These are phyloP conservation scores for Penicillium sp. DNA, from an alignment of 2,329 filamentous ascomycete genomes.

Conservation along the genomic window DNA sequence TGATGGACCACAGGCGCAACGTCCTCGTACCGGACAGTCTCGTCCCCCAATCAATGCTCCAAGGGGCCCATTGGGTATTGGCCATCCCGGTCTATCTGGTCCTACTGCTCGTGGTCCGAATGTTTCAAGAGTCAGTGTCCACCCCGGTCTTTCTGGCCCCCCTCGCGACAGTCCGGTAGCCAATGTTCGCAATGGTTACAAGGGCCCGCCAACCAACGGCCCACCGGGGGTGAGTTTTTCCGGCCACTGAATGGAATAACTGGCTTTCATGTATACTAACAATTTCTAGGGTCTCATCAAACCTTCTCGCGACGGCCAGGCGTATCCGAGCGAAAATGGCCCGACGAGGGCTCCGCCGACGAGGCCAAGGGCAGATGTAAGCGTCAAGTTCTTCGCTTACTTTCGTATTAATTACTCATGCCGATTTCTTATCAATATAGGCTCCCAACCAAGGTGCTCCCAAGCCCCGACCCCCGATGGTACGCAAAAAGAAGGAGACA, in stretches of 20 bases:
- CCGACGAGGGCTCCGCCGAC: slow-evolving; percentile 13
- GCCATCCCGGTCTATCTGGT: slow-evolving; percentile 1
- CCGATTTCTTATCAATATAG: slow-evolving; percentile 19
- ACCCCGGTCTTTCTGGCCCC: background rate
- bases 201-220: slow-evolving; percentile 16
- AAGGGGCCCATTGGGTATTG: slow-evolving; percentile 5
- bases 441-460: slow-evolving; percentile 10
- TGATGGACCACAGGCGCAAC: slow-evolving; percentile 25
- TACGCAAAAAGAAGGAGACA: slow-evolving; percentile 40
- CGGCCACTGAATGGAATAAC: background rate
- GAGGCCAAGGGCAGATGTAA: slow-evolving; percentile 23
- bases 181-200: slow-evolving; percentile 9
- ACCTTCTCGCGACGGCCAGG: slow-evolving; percentile 39
- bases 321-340: slow-evolving; percentile 26
- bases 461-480: slow-evolving; percentile 27
- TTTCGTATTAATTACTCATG: slow-evolving; percentile 4
- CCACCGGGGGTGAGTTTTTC: slow-evolving; percentile 15
- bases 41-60: slow-evolving; percentile 25
- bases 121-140: background rate
- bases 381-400: background rate
- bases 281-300: slow-evolving; percentile 37
- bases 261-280: slow-evolving; percentile 24
- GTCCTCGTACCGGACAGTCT: slow-evolving; percentile 27
- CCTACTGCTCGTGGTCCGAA: background rate
- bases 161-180: background rate